Base-by-base conservation (phyloP, 78 protist genomes). In the Speleostelium caveatum region DNA sequence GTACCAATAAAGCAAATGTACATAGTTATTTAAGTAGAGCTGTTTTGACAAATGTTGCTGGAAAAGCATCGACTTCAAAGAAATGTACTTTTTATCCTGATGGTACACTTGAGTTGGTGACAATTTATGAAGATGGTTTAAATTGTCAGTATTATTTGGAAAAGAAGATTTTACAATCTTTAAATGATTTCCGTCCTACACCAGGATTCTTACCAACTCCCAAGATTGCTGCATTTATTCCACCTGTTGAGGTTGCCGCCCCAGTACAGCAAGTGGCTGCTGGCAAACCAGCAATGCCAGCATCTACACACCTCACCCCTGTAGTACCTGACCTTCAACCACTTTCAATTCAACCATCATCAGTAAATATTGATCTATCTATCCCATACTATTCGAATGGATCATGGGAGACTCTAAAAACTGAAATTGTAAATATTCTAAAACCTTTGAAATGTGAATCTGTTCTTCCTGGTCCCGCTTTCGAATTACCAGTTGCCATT, bases 121-220 rank as follows among this genome's bases (percentile, higher is more conserved):
- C 91, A 6, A 32, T 68, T 30, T 83, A 69, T 59, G 91, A 83
- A 26, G 91, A 83, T 59, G 2, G 28, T 3, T 17, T 83, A 26
- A 83, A 83, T 69, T 83, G 91, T 41, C 67, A 62, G 28, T 83
- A 83, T 45, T 83, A 83, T 83, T 42, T 83, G 24, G 91, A 83
- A 36, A 83, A 83, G 71, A 83, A 83, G 42, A 69, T 83, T 24
- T 0, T 83, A 21, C 22, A 14, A 56, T 33, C 73, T 36, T 69
- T 53, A 28, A 83, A 83, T 69, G 91, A 83, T 5, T 83, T 83
- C 79, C 68, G 91, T 42, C 91, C 91, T 51, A 6, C 12, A 21
- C 73, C 17, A 69, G 91, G 80, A 3, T 30, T 69, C 16, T 49
- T 38, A 24, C 30, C 59, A 4, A 60, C 91, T 36, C 75, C 53